phyloP scores from a whole-genome alignment of 495 filamentous ascomycete species.

The Astrocystis sublimbata region DNA sequence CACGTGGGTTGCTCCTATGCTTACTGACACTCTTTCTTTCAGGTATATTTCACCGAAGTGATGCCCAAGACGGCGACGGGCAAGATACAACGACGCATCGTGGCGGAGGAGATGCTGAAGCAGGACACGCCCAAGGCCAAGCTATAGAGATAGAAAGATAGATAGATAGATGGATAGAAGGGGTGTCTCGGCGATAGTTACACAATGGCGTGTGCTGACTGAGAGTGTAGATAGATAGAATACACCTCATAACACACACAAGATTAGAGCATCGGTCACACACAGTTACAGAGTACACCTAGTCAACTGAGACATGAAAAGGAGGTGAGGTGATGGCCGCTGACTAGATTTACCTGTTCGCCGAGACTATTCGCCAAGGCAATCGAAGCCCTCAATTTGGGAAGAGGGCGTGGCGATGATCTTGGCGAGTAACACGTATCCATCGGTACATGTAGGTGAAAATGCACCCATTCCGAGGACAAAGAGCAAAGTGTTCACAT shows the following conservation, averaged over 20 bases:
- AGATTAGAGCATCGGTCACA: background rate
- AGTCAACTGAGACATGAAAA: background rate
- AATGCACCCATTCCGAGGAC: too few relatives aligned
- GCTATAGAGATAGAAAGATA: constrained; percentile 31
- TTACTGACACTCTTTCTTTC: constrained; percentile 19
- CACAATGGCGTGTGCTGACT: background rate
- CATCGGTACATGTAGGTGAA: too few relatives aligned
- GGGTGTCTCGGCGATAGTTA: too few relatives aligned
- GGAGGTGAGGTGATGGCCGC: background rate
- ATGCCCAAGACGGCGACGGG: constrained; percentile 93
- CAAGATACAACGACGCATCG: constrained; percentile 78
- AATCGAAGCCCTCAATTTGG: constrained; percentile 2
- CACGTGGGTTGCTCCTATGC: background rate
- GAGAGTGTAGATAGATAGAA: too few relatives aligned
- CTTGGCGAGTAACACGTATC: constrained; percentile 1
- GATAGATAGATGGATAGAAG: background rate
- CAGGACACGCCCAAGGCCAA: constrained; percentile 43
- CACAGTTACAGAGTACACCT: background rate
- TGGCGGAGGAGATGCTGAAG: constrained; percentile 77
- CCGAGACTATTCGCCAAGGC: background rate
- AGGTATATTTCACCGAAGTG: constrained; percentile 74
- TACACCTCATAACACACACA: background rate
- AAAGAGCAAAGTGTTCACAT: too few relatives aligned
- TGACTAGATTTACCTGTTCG: background rate
- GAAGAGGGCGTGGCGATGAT: background rate